Conservation (phyloP, 371 early-diverging fungal genomes). For the Capillidium heterosporum region DNA sequence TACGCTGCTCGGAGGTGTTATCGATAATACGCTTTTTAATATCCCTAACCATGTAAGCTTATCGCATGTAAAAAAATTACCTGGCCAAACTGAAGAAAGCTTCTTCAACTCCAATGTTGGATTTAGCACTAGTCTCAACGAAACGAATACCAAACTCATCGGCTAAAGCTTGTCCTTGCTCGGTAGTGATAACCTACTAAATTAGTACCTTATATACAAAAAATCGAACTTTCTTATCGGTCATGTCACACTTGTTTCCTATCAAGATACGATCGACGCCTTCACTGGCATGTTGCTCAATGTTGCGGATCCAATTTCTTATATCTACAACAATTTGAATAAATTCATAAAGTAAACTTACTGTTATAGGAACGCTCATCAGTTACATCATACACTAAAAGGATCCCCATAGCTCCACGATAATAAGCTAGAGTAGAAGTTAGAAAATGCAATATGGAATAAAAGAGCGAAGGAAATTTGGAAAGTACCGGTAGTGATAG, state of each 20-base stretch:
- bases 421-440: slow-evolving; percentile 58
- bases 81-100: slow-evolving; percentile 93
- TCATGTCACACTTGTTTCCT: slow-evolving; percentile 96
- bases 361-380: slow-evolving; percentile 93
- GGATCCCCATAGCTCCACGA: slow-evolving; percentile 98
- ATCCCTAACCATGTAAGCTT: slow-evolving; percentile 17
- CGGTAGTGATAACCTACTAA: slow-evolving; percentile 38
- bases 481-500: slow-evolving; percentile 80
- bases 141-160: slow-evolving; percentile 76
- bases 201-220: slow-evolving; percentile 7
- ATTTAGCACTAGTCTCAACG: slow-evolving; percentile 92
- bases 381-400: slow-evolving; percentile 98
- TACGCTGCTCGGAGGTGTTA: slow-evolving; percentile 18
- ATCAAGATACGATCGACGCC: slow-evolving; percentile 95
- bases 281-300: slow-evolving; percentile 92
- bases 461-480: not conserved
- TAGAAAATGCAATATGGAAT: not conserved
- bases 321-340: slow-evolving; percentile 37
- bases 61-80: slow-evolving; percentile 18
- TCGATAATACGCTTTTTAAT: slow-evolving; percentile 50
- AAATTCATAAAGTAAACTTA: slow-evolving; percentile 13
- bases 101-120: slow-evolving; percentile 92
- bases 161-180: slow-evolving; percentile 71
- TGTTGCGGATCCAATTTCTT: slow-evolving; percentile 96
- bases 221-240: slow-evolving; percentile 59